These are phyloP conservation scores for Aureobasidium sp. DNA, from an alignment of 2,329 filamentous ascomycete genomes.

Conservation along the genomic window DNA sequence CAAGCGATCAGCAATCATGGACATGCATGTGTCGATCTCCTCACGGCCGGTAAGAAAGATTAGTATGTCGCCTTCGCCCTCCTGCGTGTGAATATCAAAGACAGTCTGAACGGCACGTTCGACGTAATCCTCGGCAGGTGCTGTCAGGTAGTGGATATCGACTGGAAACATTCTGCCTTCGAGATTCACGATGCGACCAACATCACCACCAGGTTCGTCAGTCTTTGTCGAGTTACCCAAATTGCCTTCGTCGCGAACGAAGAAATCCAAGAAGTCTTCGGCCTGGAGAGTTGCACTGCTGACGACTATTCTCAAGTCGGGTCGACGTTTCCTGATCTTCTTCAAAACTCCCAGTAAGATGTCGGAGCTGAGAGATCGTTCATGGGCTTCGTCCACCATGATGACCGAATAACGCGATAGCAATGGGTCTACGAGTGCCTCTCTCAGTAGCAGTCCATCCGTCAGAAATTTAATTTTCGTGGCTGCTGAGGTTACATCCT, in stretches of 20 bases:
- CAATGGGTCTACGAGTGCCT: slow-evolving; percentile 86
- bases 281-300: slow-evolving; percentile 92
- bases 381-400: slow-evolving; percentile 97
- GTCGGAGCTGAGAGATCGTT: slow-evolving; percentile 86
- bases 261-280: slow-evolving; percentile 75
- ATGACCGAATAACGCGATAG: slow-evolving; percentile 87
- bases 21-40: slow-evolving; percentile 78
- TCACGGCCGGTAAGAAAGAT: slow-evolving; percentile 89
- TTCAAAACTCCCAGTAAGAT: slow-evolving; percentile 82
- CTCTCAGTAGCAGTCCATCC: slow-evolving; percentile 81
- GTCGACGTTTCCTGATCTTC: slow-evolving; percentile 72
- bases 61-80: slow-evolving; percentile 76
- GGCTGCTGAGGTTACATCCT: slow-evolving; percentile 76
- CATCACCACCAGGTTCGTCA: slow-evolving; percentile 22
- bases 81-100: slow-evolving; percentile 76
- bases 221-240: not conserved
- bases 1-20: slow-evolving; percentile 66
- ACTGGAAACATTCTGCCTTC: slow-evolving; percentile 86
- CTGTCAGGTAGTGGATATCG: slow-evolving; percentile 71
- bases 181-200: slow-evolving; percentile 65
- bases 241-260: slow-evolving; percentile 40
- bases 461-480: slow-evolving; percentile 94
- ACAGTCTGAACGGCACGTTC: slow-evolving; percentile 74
- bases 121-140: slow-evolving; percentile 76
- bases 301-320: slow-evolving; percentile 78